These are phyloP conservation scores for Xylariaceae sp. DNA, from an alignment of 2,329 filamentous ascomycete genomes.

Conservation along the genomic window DNA sequence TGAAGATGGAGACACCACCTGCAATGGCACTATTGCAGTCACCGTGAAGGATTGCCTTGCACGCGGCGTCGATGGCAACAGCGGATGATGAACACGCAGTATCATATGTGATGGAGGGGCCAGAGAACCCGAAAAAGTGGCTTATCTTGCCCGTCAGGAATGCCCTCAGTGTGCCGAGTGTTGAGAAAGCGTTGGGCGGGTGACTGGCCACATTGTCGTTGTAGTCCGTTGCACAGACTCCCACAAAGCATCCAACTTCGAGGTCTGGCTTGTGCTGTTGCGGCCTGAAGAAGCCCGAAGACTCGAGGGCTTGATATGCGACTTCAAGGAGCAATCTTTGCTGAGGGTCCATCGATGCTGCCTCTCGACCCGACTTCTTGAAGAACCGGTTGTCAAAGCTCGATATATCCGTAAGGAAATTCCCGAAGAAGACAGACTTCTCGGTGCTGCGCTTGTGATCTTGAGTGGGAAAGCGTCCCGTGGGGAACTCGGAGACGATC, in stretches of 20 bases:
- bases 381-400: conserved; percentile 30
- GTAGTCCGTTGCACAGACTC: conserved; percentile 36
- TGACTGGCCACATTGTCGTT: conserved; percentile 38
- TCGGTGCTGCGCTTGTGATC: not conserved
- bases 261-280: conserved; percentile 1
- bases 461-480: not conserved
- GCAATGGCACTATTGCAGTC: conserved; percentile 32
- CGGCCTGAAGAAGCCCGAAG: conserved; percentile 26
- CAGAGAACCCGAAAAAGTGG: conserved; percentile 32
- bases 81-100: conserved; percentile 34
- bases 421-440: not conserved
- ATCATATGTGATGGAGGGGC: conserved; percentile 28
- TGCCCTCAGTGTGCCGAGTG: conserved; percentile 21
- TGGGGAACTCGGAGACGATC: not conserved
- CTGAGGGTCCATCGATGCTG: conserved; percentile 18
- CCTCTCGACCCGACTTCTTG: conserved; percentile 21
- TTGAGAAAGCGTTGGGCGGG: conserved; percentile 34
- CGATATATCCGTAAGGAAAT: not conserved
- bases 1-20: conserved; percentile 31
- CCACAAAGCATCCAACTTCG: conserved; percentile 37
- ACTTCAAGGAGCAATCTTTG: conserved; percentile 19
- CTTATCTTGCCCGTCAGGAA: conserved; percentile 27
- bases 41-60: conserved; percentile 22
- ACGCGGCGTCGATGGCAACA: conserved; percentile 31
- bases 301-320: conserved; percentile 28